A percentile compares a stretch with the other conserved stretches of the same genome.
phyloP scores from a whole-genome alignment of 768 basidiomycete species.

The Rhodotorula kratochvilovae region DNA sequence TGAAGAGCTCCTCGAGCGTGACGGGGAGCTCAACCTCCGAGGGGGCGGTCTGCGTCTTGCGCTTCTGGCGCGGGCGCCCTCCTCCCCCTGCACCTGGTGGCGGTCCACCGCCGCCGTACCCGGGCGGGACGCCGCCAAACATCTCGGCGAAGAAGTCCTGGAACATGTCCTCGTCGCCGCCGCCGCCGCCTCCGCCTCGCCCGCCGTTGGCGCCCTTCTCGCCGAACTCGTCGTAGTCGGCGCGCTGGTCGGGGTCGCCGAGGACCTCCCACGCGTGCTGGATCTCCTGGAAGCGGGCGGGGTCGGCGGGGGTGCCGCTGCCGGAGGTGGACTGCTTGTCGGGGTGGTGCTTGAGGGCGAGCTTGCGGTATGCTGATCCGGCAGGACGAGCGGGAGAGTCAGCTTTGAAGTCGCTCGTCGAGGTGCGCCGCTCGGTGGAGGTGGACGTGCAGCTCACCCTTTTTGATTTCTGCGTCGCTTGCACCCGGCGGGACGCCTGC shows the following conservation, averaged over 20 bases:
- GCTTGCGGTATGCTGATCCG: conserved; percentile 70
- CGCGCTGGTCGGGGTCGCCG: conserved; percentile 63
- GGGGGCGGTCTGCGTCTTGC: conserved; percentile 49
- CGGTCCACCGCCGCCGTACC: conserved; percentile 9
- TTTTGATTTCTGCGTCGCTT: background rate
- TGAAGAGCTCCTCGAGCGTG: conserved; percentile 86
- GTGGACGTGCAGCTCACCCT: background rate
- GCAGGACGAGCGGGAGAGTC: too few species aligned
- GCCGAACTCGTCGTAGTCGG: conserved; percentile 68
- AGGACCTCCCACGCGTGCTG: conserved; percentile 65
- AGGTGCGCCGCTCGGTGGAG: background rate
- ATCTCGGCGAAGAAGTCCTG: conserved; percentile 62
- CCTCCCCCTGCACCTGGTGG: conserved; percentile 38
- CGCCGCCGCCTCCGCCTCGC: conserved; percentile 50
- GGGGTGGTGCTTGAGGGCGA: conserved; percentile 86
- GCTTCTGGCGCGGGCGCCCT: conserved; percentile 44
- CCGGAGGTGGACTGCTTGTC: conserved; percentile 5
- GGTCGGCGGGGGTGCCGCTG: background rate
- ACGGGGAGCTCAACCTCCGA: conserved; percentile 66
- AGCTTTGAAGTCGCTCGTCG: too few species aligned
- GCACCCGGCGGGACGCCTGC: conserved; percentile 10
- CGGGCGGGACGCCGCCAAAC: conserved; percentile 15
- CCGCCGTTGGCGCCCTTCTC: conserved; percentile 52
- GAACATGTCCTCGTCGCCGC: conserved; percentile 67
- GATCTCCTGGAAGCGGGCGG: conserved; percentile 35